Conservation (phyloP, 1,284 basidiomycete genomes). For the Ustilago sp. region DNA sequence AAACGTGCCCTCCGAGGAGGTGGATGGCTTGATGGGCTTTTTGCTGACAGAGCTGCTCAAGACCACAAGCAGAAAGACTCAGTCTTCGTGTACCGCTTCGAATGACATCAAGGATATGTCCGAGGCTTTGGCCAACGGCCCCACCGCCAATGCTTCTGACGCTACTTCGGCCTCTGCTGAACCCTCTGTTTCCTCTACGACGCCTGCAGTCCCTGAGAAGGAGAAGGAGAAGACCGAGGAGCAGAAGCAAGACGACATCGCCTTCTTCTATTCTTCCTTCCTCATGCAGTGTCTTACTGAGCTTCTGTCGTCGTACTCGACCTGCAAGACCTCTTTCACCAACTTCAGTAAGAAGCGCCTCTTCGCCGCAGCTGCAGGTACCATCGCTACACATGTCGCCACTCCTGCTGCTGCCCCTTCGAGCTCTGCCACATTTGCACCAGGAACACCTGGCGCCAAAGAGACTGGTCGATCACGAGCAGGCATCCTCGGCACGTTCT, state of each 20-base stretch:
- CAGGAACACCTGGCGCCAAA: conserved; percentile 40
- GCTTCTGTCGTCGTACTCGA: conserved; percentile 89
- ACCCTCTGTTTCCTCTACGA: background rate
- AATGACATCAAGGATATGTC: background rate
- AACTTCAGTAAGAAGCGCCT: conserved; percentile 76
- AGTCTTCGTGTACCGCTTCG: background rate
- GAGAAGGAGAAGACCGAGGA: conserved; percentile 35
- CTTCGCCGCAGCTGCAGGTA: conserved; percentile 72
- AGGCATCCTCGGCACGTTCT: conserved; percentile 59
- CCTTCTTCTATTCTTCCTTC: conserved; percentile 82
- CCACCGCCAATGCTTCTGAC: background rate
- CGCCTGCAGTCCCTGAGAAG: background rate
- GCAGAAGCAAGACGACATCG: conserved; percentile 45
- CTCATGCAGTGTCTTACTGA: conserved; percentile 92
- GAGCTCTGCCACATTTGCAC: conserved; percentile 80
- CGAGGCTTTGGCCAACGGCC: background rate
- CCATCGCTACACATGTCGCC: conserved; percentile 73
- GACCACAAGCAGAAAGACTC: conserved; percentile 25
- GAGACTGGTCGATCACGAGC: conserved; percentile 23
- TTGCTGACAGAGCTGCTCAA: conserved; percentile 79
- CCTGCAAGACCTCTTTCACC: conserved; percentile 88
- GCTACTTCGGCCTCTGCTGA: background rate
- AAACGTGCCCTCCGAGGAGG: conserved; percentile 31
- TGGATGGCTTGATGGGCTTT: conserved; percentile 78
- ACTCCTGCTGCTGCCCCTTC: conserved; percentile 80